Evolutionary conservation across 2,329 filamentous ascomycete genomes (phyloP), one percentile per base, ranked within the genome.

Genomic region (Penicillium sp.): DNA sequence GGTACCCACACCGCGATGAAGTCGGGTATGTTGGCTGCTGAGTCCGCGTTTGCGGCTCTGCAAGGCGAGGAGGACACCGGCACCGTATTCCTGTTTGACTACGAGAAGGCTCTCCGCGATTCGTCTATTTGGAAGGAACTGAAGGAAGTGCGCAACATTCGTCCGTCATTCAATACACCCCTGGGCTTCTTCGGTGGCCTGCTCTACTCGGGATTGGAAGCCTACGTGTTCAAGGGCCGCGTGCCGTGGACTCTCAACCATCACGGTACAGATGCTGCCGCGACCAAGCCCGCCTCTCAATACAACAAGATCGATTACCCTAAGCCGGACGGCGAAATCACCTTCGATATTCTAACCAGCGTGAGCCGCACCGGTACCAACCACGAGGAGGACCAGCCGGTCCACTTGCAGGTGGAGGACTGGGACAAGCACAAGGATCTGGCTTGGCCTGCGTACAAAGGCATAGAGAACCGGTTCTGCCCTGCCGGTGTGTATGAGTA

Each of bases 401-500:
- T 96, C 44, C 94, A 99, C 74, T 78, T 99, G 64, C 91, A 96
- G 74, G 93, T 99, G 61, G 84, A 89, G 73, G 91, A 99, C 74
- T 97, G 91, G 91, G 91, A 97, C 64, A 86, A 86, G 67, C 94
- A 99, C 76, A 88, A 91, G 2, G 80, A 86, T 56, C 84, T 86
- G 71, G 87, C 91, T 46, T 99, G 87, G 78, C 94, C 94, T 18
- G 81, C 83, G 56, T 99, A 89, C 76, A 88, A 96, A 79, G 94
- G 94, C 8, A 71, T 99, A 4, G 94, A 99, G 80, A 97, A 95
- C 72, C 82, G 94, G 17, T 99, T 99, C 79, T 99, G 94, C 70
- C 94, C 94, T 15, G 94, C 94, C 0, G 94, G 92, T 12, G 94
- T 99, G 60, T 99, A 99, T 67, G 94, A 99, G 73, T 99, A 99